These are phyloP conservation scores for Fusarium avenaceum DNA, from an alignment of 2,329 filamentous ascomycete species.

Conservation along the genomic window DNA sequence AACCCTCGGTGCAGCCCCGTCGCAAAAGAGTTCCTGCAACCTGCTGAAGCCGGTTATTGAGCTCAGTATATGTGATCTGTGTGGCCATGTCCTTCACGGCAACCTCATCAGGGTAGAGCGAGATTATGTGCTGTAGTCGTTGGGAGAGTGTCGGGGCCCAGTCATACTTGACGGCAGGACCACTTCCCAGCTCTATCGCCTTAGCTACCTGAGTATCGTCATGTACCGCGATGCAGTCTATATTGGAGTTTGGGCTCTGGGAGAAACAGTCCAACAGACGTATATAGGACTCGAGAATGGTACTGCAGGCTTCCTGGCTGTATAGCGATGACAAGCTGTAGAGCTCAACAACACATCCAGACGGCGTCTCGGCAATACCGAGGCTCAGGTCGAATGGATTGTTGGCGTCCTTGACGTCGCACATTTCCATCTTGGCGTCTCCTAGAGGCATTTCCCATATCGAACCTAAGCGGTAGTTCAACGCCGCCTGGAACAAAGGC, in stretches of 20 bases:
- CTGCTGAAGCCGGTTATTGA: neutral
- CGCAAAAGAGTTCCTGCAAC: neutral
- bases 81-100: neutral
- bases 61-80: neutral
- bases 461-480: constrained; percentile 9
- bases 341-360: neutral
- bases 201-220: neutral
- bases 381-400: neutral
- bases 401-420: neutral
- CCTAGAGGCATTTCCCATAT: neutral
- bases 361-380: neutral
- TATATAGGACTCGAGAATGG: neutral
- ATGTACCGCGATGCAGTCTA: neutral
- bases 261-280: neutral
- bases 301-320: neutral
- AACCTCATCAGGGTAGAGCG: neutral
- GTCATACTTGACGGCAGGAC: neutral
- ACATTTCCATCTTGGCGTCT: neutral
- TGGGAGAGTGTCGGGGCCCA: constrained; percentile 2
- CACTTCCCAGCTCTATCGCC: neutral
- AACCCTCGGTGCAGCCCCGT: neutral
- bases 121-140: neutral
- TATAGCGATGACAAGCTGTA: neutral
- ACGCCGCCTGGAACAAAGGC: constrained; percentile 12
- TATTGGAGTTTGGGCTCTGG: no score